Evolutionary conservation across 2,329 filamentous ascomycete genomes (phyloP).

Genomic region (Aspergillus oerlinghausenensis): DNA sequence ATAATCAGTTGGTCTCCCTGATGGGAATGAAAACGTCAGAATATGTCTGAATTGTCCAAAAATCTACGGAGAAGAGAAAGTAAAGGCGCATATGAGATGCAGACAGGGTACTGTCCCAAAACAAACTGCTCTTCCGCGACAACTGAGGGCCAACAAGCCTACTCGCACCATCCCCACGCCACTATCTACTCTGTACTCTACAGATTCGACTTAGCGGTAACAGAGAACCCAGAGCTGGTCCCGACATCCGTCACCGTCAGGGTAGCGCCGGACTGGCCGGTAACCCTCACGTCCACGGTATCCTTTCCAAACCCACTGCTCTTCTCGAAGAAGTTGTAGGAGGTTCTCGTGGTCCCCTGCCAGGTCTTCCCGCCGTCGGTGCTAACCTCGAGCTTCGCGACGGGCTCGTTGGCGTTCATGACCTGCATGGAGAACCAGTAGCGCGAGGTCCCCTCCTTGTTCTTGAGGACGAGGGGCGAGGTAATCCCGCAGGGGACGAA

Average conservation of each 20-base stretch:
- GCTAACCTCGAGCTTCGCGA: conserved; percentile 56
- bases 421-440: conserved; percentile 62
- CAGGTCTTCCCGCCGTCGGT: conserved; percentile 57
- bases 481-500: conserved; percentile 51
- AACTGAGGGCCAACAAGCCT: not conserved
- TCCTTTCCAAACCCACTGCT: conserved; percentile 52
- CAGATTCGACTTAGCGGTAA: conserved; percentile 23
- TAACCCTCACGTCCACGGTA: conserved; percentile 54
- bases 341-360: conserved; percentile 50
- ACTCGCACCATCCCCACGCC: not conserved
- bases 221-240: conserved; percentile 11
- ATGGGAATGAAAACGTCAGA: not conserved
- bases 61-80: conserved; percentile 7
- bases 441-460: conserved; percentile 45
- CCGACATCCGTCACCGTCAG: conserved; percentile 51
- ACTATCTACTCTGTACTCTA: conserved; percentile 4
- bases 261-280: conserved; percentile 47
- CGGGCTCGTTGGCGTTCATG: conserved; percentile 56
- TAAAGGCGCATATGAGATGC: not conserved
- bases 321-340: conserved; percentile 62
- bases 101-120: not conserved
- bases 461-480: conserved; percentile 47
- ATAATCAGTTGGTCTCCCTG: not conserved
- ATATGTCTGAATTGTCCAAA: not conserved
- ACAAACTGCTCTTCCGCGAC: not conserved